Base-by-base conservation (phyloP, 2,329 filamentous ascomycete genomes). In the Tricladium varicosporioides region DNA sequence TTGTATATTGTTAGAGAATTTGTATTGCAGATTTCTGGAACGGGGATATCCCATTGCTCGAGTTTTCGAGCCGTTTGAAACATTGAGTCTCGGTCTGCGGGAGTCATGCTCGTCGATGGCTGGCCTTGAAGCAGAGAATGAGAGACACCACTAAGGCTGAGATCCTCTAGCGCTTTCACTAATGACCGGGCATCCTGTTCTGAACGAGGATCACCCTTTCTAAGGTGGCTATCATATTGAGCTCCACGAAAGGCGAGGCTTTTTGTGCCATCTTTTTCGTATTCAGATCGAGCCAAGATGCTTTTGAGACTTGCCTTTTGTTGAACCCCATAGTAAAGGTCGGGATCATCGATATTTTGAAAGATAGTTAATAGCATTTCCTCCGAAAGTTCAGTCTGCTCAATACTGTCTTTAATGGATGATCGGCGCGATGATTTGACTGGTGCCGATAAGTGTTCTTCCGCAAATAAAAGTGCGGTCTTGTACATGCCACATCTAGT, bases 311-410 rank as follows among this genome's bases (percentile, higher is more conserved):
- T 92, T 5, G 91, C 83, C 43, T 84, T 83, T 71, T 95, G 89
- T 44, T 90, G 84, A 7, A 97, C 80, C 3, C 94, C 95, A 69
- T 99, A 99, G 71, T 96, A 99, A 0, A 92, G 88, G 71, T 99
- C 94, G 1, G 92, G 93, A 67, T 99, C 95, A 68, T 97, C 92
- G 48, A 99, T 89, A 59, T 91, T 93, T 69, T 91, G 88, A 70
- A 94, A 99, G 2, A 99, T 92, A 0, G 82, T 78, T 46, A 96
- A 79, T 11, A 97, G 77, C 1, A 95, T 78, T 31, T 89, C 84
- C 2, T 82, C 80, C 5, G 89, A 82, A 22, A 85, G 75, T 10
- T 66, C 60, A 48, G 77, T 69, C 16, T 56, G 48, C 8, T 65
- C 60, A 14, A 56, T 27, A 13, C 63, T 72, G 70, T 80, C 75